Conservation (phyloP, 163 green algal genomes). For the Scenedesmus sp. region DNA sequence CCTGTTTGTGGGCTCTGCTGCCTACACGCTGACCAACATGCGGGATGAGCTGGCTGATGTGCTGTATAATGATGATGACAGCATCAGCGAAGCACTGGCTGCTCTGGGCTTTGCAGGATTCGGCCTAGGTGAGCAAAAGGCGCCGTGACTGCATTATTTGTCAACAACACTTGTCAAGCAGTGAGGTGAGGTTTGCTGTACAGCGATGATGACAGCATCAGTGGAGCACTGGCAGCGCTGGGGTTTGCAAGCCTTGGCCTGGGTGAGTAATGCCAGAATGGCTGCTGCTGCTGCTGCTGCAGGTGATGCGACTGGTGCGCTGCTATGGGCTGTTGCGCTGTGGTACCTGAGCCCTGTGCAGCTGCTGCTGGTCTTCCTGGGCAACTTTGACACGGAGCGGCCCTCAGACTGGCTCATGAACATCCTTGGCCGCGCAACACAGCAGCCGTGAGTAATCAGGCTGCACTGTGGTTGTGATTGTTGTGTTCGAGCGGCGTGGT, state of each 20-base stretch:
- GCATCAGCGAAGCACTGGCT: background rate
- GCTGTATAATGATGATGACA: slow-evolving; percentile 10
- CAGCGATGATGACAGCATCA: background rate
- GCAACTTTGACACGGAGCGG: slow-evolving; percentile 81
- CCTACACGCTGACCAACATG: slow-evolving; percentile 28
- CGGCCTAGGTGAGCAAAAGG: background rate
- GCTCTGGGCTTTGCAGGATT: background rate
- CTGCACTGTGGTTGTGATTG: too few species aligned
- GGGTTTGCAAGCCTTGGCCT: background rate
- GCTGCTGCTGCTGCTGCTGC: background rate
- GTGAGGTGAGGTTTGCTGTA: background rate
- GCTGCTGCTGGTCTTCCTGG: slow-evolving; percentile 88
- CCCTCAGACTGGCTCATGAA: slow-evolving; percentile 83
- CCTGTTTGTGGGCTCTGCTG: slow-evolving; percentile 37
- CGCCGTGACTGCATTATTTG: too few species aligned
- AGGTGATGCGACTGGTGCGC: background rate
- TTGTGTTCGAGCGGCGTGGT: too few species aligned
- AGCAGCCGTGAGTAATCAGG: slow-evolving; percentile 48
- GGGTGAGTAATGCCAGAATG: background rate
- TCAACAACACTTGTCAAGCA: too few species aligned
- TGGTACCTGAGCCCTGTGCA: slow-evolving; percentile 76
- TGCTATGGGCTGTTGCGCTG: background rate
- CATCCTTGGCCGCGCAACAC: slow-evolving; percentile 53
- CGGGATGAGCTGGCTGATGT: slow-evolving; percentile 14
- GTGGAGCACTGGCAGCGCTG: background rate